phyloP scores from a whole-genome alignment of 2,329 filamentous ascomycete genomes.

The Penicillium corylophilum region DNA sequence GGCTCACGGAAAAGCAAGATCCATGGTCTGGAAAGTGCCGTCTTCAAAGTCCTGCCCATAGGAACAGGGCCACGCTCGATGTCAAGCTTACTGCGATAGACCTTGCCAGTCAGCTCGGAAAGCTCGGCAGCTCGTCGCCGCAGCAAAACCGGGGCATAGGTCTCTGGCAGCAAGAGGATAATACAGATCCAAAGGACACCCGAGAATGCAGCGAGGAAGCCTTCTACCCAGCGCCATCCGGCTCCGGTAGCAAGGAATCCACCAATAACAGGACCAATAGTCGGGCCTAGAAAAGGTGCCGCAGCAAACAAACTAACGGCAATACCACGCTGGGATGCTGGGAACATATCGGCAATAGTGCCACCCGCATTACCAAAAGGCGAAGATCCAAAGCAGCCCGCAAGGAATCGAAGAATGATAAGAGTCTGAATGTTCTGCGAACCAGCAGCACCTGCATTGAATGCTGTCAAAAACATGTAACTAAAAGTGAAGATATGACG shows the following conservation, averaged over 20 bases:
- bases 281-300: constrained; percentile 65
- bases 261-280: constrained; percentile 62
- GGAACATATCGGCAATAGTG: constrained; percentile 61
- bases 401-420: constrained; percentile 65
- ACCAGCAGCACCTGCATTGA: constrained; percentile 60
- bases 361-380: constrained; percentile 62
- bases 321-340: constrained; percentile 51
- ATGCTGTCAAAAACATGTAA: constrained; percentile 51
- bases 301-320: constrained; percentile 66
- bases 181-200: constrained; percentile 52
- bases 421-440: constrained; percentile 59
- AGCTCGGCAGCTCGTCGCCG: constrained; percentile 46
- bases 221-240: constrained; percentile 69
- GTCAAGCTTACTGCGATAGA: constrained; percentile 40
- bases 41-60: constrained; percentile 39
- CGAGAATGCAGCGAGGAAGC: constrained; percentile 61
- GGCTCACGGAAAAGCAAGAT: constrained; percentile 32
- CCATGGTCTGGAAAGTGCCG: constrained; percentile 49
- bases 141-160: constrained; percentile 51
- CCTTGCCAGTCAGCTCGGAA: constrained; percentile 23
- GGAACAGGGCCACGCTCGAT: constrained; percentile 42
- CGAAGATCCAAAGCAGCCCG: constrained; percentile 60
- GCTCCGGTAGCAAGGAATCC: constrained; percentile 63
- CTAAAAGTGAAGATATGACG: constrained; percentile 31
- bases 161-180: constrained; percentile 28